These are phyloP conservation scores for Septoria linicola DNA, from an alignment of 2,329 filamentous ascomycete genomes.

Conservation along the genomic window DNA sequence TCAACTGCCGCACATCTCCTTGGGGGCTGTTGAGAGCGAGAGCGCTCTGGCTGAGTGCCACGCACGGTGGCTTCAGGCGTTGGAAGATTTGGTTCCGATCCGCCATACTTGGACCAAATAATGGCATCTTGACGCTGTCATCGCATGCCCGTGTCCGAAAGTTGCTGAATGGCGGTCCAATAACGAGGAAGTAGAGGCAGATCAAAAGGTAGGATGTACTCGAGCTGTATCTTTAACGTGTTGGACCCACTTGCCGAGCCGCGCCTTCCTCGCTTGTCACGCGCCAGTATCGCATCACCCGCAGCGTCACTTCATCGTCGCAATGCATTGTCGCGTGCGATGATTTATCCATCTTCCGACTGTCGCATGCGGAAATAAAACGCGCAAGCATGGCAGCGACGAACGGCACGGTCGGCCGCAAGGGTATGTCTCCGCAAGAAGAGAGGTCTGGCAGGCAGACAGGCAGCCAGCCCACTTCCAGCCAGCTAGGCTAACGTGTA, in stretches of 20 bases:
- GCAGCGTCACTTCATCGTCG: background rate
- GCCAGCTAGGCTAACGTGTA: conserved; percentile 22
- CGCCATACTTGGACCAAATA: conserved; percentile 30
- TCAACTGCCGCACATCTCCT: conserved; percentile 47
- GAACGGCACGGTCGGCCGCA: conserved; percentile 35
- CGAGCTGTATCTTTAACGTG: background rate
- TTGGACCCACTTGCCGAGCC: conserved; percentile 8
- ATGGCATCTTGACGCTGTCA: conserved; percentile 17
- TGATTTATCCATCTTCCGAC: background rate
- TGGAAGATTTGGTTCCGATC: conserved; percentile 43
- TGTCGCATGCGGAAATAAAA: background rate
- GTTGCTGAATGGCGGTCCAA: no score
- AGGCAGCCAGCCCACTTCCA: background rate
- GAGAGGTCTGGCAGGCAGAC: background rate
- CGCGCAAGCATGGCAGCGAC: conserved; percentile 31
- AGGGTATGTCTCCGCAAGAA: no score
- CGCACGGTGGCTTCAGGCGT: conserved; percentile 59
- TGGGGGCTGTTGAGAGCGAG: conserved; percentile 50
- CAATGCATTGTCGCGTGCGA: conserved; percentile 1
- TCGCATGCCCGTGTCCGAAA: conserved; percentile 5
- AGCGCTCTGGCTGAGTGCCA: conserved; percentile 57
- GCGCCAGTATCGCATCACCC: conserved; percentile 2
- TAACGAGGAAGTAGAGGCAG: no score
- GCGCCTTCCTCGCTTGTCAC: conserved; percentile 4
- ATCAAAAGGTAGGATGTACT: background rate